Percentiles rank a stretch among this genome's conserved stretches.
Conservation (phyloP, 129 eudicot genomes). For the Smallanthus sonchifolius region DNA sequence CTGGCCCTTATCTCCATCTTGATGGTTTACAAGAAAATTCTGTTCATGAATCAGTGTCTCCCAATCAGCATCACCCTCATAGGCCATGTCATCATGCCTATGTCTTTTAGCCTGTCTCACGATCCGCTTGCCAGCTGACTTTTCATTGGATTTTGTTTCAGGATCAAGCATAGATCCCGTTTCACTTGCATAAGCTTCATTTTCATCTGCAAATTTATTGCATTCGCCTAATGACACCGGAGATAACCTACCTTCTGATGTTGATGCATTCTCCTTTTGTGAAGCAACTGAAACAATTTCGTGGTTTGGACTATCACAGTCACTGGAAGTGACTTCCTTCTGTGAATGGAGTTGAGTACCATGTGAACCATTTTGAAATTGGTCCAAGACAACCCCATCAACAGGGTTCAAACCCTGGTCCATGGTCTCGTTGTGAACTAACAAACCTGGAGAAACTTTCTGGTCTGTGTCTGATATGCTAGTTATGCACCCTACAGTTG, state of each 20-base stretch:
- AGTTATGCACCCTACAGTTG: conserved; percentile 4
- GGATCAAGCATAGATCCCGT: conserved; percentile 31
- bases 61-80: conserved; percentile 99
- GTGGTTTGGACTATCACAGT: conserved; percentile 27
- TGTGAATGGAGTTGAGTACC: conserved; percentile 18
- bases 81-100: conserved; percentile 91
- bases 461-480: conserved; percentile 16
- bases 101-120: conserved; percentile 58
- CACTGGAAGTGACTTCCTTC: conserved; percentile 34
- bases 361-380: conserved; percentile 8
- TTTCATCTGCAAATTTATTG: conserved; percentile 40
- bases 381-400: conserved; percentile 27
- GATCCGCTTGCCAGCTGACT: conserved; percentile 48
- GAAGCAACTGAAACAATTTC: conserved; percentile 44
- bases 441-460: conserved; percentile 1
- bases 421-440: conserved; percentile 14
- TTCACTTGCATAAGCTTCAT: conserved; percentile 41
- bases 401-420: conserved; percentile 15
- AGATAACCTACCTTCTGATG: conserved; percentile 38
- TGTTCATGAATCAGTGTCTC: conserved; percentile 54
- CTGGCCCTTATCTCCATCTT: conserved; percentile 37
- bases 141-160: conserved; percentile 34
- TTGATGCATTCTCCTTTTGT: conserved; percentile 45
- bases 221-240: conserved; percentile 39
- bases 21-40: conserved; percentile 43